Base-by-base conservation (phyloP, 352 stramenopile genomes). In the Pythium guiyangense region DNA sequence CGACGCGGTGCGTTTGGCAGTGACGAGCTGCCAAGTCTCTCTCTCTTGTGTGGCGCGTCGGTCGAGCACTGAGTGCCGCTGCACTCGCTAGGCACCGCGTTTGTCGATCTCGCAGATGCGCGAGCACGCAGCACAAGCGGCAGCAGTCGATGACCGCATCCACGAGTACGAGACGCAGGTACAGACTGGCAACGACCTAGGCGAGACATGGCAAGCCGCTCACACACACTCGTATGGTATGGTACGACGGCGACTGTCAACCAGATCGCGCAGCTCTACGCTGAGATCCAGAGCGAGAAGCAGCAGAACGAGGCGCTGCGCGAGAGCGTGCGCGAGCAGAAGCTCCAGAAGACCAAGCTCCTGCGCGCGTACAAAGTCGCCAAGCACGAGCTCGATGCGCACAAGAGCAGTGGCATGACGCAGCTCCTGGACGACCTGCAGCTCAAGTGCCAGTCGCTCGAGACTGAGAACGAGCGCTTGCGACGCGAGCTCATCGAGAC, bases 111-210 rank as follows among this genome's bases (percentile, higher is more conserved):
- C 73, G 15, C 52, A 66, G 42, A 75, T 69, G 31, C 75, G 66
- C 29, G 60, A 65, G 43, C 63, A 69, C 54, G 70, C 66, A 9
- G 55, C 69, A 6, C 48, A 64, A 10, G 64, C 45, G 35, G 53
- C 49, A 48, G 55, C 70, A 42, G 18, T 52, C 0, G 81, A 92
- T 53, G 67, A 77, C 31, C 75, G 68, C 3, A 67, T 88, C 17
- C 72, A 88, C 46, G 82, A 90, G 27, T 92, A 92, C 37, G 82
- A 92, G 46, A 71, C 70, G 5, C 81, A 92, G 74, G 79, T 79
- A 14, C 34, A 1, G 39, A 43, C 39, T 43, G 39, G 12, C 39
- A 45, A n/a, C n/a, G 18, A 45, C 18, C 17, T 47, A 3, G n/a
- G n/a, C n/a, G n/a, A 12, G 11, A 17, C 18, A 34, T 20, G 10